These are phyloP conservation scores for Chytriomyces sp. DNA, from an alignment of 192 early-diverging fungal species.

Conservation along the genomic window DNA sequence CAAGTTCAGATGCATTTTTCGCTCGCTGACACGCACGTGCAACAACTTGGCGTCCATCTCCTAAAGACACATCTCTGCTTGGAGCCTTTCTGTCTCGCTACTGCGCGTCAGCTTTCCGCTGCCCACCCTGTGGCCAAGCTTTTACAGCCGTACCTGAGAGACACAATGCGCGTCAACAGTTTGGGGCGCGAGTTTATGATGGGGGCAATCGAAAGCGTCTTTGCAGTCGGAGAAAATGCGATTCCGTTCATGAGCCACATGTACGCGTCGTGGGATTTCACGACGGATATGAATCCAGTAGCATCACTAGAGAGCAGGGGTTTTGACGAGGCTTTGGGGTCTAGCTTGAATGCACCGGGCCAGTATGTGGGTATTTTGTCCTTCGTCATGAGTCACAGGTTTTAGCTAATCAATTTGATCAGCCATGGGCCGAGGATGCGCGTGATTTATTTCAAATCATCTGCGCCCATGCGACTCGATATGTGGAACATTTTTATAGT, in stretches of 20 bases:
- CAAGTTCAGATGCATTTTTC: not conserved
- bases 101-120: conserved; percentile 1
- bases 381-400: not conserved
- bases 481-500: no score
- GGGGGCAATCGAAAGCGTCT: not conserved
- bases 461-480: not conserved
- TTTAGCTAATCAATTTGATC: not conserved
- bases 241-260: conserved; percentile 9
- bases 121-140: conserved; percentile 17
- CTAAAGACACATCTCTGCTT: conserved; percentile 9
- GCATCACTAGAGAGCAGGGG: not conserved
- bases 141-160: not conserved
- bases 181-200: conserved; percentile 10
- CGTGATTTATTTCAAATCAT: conserved; percentile 14
- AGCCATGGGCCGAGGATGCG: conserved; percentile 25
- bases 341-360: not conserved
- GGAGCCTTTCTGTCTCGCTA: conserved; percentile 11
- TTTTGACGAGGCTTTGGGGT: not conserved
- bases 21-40: conserved; percentile 7
- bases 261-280: conserved; percentile 11
- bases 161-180: conserved; percentile 11
- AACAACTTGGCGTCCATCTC: conserved; percentile 1
- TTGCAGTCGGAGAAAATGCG: conserved; percentile 5
- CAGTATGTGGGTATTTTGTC: not conserved
- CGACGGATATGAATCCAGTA: conserved; percentile 16